Conservation (phyloP, 805 yeast species). For the Metschnikowia lochheadii region DNA sequence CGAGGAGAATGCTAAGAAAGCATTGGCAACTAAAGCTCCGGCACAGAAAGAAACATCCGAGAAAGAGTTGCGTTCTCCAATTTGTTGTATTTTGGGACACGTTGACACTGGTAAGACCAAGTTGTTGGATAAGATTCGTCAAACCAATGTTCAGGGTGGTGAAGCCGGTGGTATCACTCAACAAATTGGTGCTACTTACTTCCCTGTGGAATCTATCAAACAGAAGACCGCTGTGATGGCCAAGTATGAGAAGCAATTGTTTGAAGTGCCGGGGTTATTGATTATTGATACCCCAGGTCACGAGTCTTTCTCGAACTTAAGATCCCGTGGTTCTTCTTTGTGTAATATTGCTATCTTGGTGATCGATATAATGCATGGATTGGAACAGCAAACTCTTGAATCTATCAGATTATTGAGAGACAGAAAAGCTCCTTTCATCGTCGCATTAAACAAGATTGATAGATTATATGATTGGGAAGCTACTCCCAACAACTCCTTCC, state of each 20-base stretch:
- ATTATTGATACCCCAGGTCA: slow-evolving; percentile 99
- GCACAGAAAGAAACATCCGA: slow-evolving; percentile 21
- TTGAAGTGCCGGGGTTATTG: slow-evolving; percentile 94
- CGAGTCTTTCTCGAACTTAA: slow-evolving; percentile 96
- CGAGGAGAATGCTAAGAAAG: slow-evolving; percentile 24
- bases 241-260: slow-evolving; percentile 74
- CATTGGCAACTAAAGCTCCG: slow-evolving; percentile 20
- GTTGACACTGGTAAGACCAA: slow-evolving; percentile 99
- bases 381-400: slow-evolving; percentile 96
- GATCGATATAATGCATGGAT: slow-evolving; percentile 98
- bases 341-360: slow-evolving; percentile 99
- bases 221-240: slow-evolving; percentile 91
- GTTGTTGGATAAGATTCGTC: slow-evolving; percentile 93
- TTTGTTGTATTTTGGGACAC: slow-evolving; percentile 98
- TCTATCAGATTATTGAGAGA: slow-evolving; percentile 89
- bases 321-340: slow-evolving; percentile 97
- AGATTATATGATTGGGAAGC: slow-evolving; percentile 94
- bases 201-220: slow-evolving; percentile 93
- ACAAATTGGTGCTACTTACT: slow-evolving; percentile 99
- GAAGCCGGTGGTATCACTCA: slow-evolving; percentile 99
- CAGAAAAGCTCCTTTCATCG: slow-evolving; percentile 96
- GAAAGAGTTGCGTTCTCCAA: slow-evolving; percentile 89
- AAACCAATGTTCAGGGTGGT: slow-evolving; percentile 99
- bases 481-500: slow-evolving; percentile 89
- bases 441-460: slow-evolving; percentile 95